Conservation (phyloP, 257 asterid species). For the Cruciata laevipes region DNA sequence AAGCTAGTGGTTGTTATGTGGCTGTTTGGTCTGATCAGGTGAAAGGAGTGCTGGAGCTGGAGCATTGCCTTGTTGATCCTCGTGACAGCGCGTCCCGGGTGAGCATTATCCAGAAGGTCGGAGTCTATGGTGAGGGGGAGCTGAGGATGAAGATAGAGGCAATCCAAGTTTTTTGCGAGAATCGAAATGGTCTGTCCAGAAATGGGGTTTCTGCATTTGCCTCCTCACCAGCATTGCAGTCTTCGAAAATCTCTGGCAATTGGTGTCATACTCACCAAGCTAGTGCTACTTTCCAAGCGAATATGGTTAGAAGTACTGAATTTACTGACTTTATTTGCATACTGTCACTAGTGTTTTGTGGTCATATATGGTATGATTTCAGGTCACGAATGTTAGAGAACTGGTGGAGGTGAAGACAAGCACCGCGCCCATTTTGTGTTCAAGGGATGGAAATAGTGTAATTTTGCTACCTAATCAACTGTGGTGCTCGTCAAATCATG, state of each 20-base stretch:
- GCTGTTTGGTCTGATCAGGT: constrained; percentile 40
- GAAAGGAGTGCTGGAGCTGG: constrained; percentile 40
- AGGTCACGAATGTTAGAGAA: constrained; percentile 31
- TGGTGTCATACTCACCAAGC: constrained; percentile 47
- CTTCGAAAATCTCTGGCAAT: constrained; percentile 38
- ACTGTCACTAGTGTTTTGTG: neutral
- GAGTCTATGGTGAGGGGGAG: neutral
- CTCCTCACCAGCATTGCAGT: constrained; percentile 48
- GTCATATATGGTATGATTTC: neutral
- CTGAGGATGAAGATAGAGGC: constrained; percentile 21
- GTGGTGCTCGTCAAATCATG: constrained; percentile 52
- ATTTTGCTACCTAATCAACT: constrained; percentile 68
- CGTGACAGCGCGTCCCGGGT: constrained; percentile 40
- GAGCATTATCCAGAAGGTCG: constrained; percentile 49
- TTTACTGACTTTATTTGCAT: neutral
- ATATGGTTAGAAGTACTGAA: neutral
- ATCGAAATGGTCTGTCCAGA: constrained; percentile 85
- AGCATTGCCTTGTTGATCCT: constrained; percentile 79
- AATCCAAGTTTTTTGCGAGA: constrained; percentile 63
- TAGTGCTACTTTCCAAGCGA: constrained; percentile 33
- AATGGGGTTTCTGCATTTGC: constrained; percentile 98
- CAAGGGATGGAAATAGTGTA: constrained; percentile 36
- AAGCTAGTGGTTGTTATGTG: constrained; percentile 51
- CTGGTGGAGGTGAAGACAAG: constrained; percentile 23
- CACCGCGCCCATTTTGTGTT: constrained; percentile 17